phyloP scores from a whole-genome alignment of 257 asterid genomes.

The Scutellaria barbata region DNA sequence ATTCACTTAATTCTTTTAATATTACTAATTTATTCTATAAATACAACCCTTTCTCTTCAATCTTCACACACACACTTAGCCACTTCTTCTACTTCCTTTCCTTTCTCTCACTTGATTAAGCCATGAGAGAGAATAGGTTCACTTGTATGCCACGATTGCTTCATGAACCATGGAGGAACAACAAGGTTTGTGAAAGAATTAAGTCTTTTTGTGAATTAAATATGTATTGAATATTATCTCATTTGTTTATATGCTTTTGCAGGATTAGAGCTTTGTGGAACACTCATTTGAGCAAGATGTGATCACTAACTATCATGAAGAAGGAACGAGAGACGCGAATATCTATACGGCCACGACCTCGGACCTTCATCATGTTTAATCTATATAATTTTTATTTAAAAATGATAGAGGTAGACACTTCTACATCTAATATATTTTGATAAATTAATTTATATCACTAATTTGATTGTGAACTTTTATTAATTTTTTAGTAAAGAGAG shows the following conservation, averaged over 20 bases:
- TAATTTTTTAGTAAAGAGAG: too few species aligned
- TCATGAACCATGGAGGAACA: constrained; percentile 25
- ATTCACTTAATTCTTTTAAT: not conserved
- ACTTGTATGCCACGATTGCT: not conserved
- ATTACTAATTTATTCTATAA: constrained; percentile 6
- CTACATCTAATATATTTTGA: too few species aligned
- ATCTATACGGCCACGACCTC: constrained; percentile 44
- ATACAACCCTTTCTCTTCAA: constrained; percentile 2
- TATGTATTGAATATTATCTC: too few species aligned
- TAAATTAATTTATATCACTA: too few species aligned
- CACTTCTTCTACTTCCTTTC: not conserved
- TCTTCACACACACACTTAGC: not conserved
- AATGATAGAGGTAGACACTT: not conserved
- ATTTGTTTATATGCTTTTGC: not conserved
- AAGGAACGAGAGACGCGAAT: constrained; percentile 29
- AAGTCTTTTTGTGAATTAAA: too few species aligned
- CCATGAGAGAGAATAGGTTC: not conserved
- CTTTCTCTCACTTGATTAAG: constrained; percentile 17
- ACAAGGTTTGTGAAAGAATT: not conserved
- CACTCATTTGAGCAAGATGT: constrained; percentile 70
- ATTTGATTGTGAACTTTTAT: too few species aligned
- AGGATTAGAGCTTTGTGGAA: constrained; percentile 46
- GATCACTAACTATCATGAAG: constrained; percentile 23
- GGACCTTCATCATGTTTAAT: constrained; percentile 48
- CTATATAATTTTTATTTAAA: not conserved